These are phyloP conservation scores for Kodamaea neixiangensis DNA, from an alignment of 805 yeast species.

Conservation along the genomic window DNA sequence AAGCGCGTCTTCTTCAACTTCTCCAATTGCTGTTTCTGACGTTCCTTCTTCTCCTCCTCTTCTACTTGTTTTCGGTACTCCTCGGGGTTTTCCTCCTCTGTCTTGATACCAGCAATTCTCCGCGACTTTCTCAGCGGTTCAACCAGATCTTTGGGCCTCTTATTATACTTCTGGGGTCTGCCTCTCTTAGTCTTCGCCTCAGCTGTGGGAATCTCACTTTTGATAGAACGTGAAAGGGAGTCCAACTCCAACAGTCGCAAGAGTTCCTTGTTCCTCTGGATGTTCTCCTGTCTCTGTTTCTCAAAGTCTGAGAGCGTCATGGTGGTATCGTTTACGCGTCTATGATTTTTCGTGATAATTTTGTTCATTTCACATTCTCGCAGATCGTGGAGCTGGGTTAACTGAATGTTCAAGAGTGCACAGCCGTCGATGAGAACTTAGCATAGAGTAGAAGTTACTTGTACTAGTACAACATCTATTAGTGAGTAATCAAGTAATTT, in stretches of 20 bases:
- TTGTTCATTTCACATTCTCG: background rate
- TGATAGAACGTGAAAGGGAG: constrained; percentile 53
- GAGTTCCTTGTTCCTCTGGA: constrained; percentile 78
- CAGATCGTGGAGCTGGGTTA: background rate
- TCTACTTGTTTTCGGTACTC: constrained; percentile 37
- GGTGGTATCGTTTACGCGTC: constrained; percentile 1
- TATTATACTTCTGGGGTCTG: constrained; percentile 19
- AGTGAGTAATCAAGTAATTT: too few species aligned
- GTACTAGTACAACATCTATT: too few species aligned
- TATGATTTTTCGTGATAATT: constrained; percentile 2
- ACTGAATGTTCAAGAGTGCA: too few species aligned
- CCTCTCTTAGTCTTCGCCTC: constrained; percentile 20
- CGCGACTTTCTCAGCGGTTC: constrained; percentile 75
- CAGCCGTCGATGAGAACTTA: too few species aligned
- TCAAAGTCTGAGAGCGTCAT: constrained; percentile 61
- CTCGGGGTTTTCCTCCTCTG: constrained; percentile 48
- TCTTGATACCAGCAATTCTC: constrained; percentile 70
- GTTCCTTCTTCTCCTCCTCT: constrained; percentile 35
- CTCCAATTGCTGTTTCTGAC: constrained; percentile 43
- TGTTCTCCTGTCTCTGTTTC: constrained; percentile 70
- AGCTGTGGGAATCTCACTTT: constrained; percentile 43
- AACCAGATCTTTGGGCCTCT: constrained; percentile 21
- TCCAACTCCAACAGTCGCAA: constrained; percentile 70
- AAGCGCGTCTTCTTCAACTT: constrained; percentile 58
- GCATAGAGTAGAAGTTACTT: too few species aligned